Conservation (phyloP, 2,329 filamentous ascomycete species). For the Sclerotinia minor region DNA sequence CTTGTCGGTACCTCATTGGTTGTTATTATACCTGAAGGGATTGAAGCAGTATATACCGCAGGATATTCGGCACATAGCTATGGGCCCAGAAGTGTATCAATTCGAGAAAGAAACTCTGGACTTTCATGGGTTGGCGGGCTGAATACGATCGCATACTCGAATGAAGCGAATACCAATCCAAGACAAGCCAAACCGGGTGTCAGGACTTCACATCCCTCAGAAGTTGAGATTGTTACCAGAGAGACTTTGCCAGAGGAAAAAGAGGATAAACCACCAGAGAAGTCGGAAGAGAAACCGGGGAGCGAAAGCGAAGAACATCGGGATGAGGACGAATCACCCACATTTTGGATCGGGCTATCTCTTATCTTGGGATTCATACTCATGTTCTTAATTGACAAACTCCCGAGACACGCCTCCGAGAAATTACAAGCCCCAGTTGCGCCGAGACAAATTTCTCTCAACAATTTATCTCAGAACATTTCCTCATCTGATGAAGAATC, state of each 20-base stretch:
- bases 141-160: slow-evolving; percentile 29
- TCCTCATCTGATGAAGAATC: slow-evolving; percentile 52
- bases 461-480: slow-evolving; percentile 63
- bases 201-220: not conserved
- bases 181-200: not conserved
- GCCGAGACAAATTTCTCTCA: slow-evolving; percentile 83
- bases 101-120: slow-evolving; percentile 26
- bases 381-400: slow-evolving; percentile 93
- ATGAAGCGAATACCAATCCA: slow-evolving; percentile 18
- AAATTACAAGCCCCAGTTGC: slow-evolving; percentile 63
- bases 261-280: slow-evolving; percentile 19
- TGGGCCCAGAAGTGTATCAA: slow-evolving; percentile 28
- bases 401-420: slow-evolving; percentile 72
- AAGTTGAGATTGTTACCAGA: slow-evolving; percentile 8
- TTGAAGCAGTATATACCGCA: slow-evolving; percentile 79
- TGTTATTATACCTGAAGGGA: slow-evolving; percentile 95
- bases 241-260: slow-evolving; percentile 12
- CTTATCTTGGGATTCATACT: slow-evolving; percentile 86
- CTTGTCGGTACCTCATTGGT: slow-evolving; percentile 93
- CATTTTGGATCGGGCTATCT: slow-evolving; percentile 81
- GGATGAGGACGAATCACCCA: slow-evolving; percentile 53
- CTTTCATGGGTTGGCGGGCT: slow-evolving; percentile 32
- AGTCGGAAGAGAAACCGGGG: slow-evolving; percentile 18
- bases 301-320: slow-evolving; percentile 36
- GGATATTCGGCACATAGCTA: slow-evolving; percentile 41